These are phyloP conservation scores for Xylaria sp. DNA, from an alignment of 2,329 filamentous ascomycete species.

Conservation along the genomic window DNA sequence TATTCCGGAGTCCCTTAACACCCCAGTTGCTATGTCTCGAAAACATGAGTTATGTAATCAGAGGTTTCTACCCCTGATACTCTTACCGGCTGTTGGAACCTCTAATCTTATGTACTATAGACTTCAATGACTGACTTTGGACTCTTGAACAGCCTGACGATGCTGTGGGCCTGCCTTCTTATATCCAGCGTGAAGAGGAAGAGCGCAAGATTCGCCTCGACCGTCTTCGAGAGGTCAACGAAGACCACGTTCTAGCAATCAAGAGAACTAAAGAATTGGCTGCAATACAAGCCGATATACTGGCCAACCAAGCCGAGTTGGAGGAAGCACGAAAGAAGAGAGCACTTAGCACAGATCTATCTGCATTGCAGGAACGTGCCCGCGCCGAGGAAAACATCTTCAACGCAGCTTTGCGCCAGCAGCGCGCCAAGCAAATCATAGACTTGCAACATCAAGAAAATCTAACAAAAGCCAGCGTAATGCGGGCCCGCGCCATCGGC, in stretches of 20 bases:
- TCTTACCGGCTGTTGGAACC: background rate
- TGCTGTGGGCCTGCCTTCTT: conserved; percentile 62
- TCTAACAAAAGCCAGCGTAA: conserved; percentile 59
- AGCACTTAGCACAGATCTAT: conserved; percentile 59
- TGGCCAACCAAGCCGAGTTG: conserved; percentile 60
- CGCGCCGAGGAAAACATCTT: conserved; percentile 60
- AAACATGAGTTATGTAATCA: background rate
- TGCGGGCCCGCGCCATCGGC: conserved; percentile 58
- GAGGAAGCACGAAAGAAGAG: conserved; percentile 63
- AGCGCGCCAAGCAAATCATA: conserved; percentile 51
- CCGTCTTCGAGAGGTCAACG: conserved; percentile 58
- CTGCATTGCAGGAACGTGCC: conserved; percentile 57
- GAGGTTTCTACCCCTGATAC: background rate
- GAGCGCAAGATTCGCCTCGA: conserved; percentile 60
- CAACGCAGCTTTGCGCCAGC: conserved; percentile 51
- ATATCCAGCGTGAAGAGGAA: conserved; percentile 62
- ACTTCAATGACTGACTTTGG: background rate
- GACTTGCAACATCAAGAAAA: conserved; percentile 60
- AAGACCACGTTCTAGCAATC: conserved; percentile 62
- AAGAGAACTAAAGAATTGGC: conserved; percentile 64
- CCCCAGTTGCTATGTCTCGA: background rate
- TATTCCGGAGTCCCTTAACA: background rate
- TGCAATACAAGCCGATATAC: conserved; percentile 62
- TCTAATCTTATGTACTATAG: background rate
- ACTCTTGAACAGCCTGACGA: conserved; percentile 57